phyloP scores from a whole-genome alignment of 306 rosid species.

The Arachis stenosperma region DNA sequence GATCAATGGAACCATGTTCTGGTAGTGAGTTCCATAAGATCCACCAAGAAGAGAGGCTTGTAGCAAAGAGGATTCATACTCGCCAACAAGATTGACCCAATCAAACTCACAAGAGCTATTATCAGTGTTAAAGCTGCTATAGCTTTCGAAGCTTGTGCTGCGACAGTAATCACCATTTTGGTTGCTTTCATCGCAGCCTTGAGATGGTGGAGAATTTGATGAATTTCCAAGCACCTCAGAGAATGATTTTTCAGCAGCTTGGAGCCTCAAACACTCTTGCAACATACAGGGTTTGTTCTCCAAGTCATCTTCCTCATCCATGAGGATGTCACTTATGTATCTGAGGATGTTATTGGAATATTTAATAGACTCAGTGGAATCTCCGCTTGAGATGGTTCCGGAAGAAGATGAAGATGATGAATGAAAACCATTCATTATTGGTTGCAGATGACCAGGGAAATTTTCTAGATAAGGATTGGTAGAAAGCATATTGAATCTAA shows the following conservation, averaged over 20 bases:
- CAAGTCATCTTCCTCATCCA: constrained; percentile 78
- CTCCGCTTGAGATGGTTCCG: constrained; percentile 46
- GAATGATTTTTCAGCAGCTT: constrained; percentile 82
- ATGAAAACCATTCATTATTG: constrained; percentile 31
- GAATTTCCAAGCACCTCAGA: constrained; percentile 63
- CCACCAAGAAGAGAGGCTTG: constrained; percentile 38
- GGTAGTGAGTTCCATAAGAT: constrained; percentile 33
- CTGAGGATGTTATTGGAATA: constrained; percentile 55
- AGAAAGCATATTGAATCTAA: constrained; percentile 36
- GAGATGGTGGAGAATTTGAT: constrained; percentile 43
- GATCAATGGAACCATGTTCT: not conserved
- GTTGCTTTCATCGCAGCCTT: constrained; percentile 24
- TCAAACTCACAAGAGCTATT: constrained; percentile 36
- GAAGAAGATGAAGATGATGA: constrained; percentile 40
- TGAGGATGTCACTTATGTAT: constrained; percentile 73
- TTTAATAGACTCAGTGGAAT: constrained; percentile 43
- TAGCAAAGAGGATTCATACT: constrained; percentile 30
- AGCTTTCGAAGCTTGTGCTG: constrained; percentile 41
- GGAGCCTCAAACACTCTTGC: constrained; percentile 76
- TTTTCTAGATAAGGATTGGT: constrained; percentile 49
- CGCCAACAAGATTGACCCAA: constrained; percentile 31
- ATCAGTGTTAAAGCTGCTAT: constrained; percentile 39
- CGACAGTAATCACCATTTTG: constrained; percentile 34
- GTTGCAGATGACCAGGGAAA: constrained; percentile 37
- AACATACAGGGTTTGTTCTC: constrained; percentile 75